Base-by-base conservation (phyloP, 257 asterid genomes). In the Galeopsis tetrahit region DNA sequence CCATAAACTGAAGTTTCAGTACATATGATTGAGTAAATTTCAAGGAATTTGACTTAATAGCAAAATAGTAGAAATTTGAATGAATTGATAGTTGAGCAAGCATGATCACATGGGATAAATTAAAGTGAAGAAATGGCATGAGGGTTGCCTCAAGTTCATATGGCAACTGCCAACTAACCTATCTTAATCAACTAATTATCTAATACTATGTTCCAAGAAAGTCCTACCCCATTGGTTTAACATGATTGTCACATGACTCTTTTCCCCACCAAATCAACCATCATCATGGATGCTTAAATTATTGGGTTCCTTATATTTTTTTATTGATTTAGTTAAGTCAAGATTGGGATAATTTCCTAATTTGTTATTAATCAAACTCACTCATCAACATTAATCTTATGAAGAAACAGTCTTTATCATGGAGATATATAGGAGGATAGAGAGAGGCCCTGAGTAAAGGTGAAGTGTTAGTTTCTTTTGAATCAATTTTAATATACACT, bases 61-160 rank as follows among this genome's bases (percentile, higher is more conserved):
- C 34, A 14, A 34, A 67, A 77, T 38, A 44, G 58, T 59, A 65
- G 74, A 59, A 65, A 63, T 66, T 2, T 51, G 31, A 21, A 74
- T 63, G 77, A 71, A 64, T 34, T 49, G 80, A 77, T 80, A 40
- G 72, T 40, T 59, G 84, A 75, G 72, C 81, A 81, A 75, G 72
- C 81, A 81, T 65, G 67, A 77, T 77, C 87, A 90, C 84, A 85
- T 86, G 92, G 94, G 79, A 82, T 74, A 84, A 79, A 86, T 40
- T 53, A 73, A 63, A 63, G 81, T 67, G 75, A 76, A 73, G 71
- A 69, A 60, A 56, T 33, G 28, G 56, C 93, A 90, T 75, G 92
- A 86, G 94, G 90, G 92, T 31, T 87, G 92, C 89, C 75, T 86
- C 79, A 67, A 79, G 62, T 70, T 74, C 55, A 63, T 46, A 62